A percentile compares a stretch with the other conserved stretches of the same genome.
Conservation (phyloP, 768 basidiomycete species). For the Amanita thiersii region DNA sequence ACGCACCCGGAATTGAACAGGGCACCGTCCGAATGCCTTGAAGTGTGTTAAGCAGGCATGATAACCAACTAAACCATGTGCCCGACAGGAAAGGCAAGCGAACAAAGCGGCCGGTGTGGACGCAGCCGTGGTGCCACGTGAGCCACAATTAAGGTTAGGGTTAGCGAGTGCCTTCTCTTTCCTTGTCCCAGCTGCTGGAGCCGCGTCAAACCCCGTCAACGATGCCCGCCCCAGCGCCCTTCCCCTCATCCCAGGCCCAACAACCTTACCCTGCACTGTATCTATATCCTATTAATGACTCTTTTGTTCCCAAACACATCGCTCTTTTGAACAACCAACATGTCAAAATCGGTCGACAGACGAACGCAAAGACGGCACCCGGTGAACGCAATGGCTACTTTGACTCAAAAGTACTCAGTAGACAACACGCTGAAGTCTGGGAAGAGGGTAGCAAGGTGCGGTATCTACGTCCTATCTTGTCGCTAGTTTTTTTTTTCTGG, state of each 20-base stretch:
- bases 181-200: slow-evolving; percentile 1
- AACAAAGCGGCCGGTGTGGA: neutral
- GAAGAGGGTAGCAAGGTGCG: slow-evolving; percentile 81
- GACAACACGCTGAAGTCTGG: slow-evolving; percentile 99
- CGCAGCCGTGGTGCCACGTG: slow-evolving; percentile 3
- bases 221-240: slow-evolving; percentile 20
- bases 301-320: slow-evolving; percentile 92
- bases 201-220: slow-evolving; percentile 10
- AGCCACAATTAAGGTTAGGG: slow-evolving; percentile 6
- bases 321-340: slow-evolving; percentile 60
- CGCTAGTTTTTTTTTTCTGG: slow-evolving; percentile 7
- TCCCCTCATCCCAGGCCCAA: slow-evolving; percentile 13
- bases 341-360: slow-evolving; percentile 92
- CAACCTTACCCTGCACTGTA: slow-evolving; percentile 41
- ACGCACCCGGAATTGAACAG: slow-evolving; percentile 11
- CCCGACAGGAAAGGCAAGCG: slow-evolving; percentile 8
- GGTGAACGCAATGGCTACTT: slow-evolving; percentile 94
- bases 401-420: slow-evolving; percentile 87
- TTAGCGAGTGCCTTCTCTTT: neutral
- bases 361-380: slow-evolving; percentile 91
- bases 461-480: slow-evolving; percentile 6
- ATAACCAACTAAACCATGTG: slow-evolving; percentile 27
- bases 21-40: slow-evolving; percentile 8
- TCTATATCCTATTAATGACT: slow-evolving; percentile 90
- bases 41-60: slow-evolving; percentile 22